Conservation (phyloP, 1,284 basidiomycete species). For the Gymnopus androsaceus region DNA sequence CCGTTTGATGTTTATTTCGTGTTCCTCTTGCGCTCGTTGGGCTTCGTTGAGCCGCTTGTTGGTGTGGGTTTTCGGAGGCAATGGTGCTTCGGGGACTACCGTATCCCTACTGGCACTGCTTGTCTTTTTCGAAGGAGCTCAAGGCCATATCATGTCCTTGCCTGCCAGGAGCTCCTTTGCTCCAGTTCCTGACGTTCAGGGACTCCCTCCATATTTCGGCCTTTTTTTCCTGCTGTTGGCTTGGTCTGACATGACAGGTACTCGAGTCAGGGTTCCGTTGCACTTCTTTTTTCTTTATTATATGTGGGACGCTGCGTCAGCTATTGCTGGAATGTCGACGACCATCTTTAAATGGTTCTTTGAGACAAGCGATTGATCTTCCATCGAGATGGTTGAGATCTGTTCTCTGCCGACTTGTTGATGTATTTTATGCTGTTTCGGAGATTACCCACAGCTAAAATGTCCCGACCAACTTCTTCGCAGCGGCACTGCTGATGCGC, state of each 20-base stretch:
- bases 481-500: slow-evolving; percentile 1
- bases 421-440: neutral
- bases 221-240: too few relatives aligned
- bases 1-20: slow-evolving; percentile 5
- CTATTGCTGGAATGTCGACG: slow-evolving; percentile 5
- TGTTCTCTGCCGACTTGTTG: neutral
- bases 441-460: neutral
- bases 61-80: too few relatives aligned
- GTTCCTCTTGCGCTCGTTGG: too few relatives aligned
- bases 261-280: too few relatives aligned
- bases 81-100: too few relatives aligned
- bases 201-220: too few relatives aligned
- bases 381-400: neutral
- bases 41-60: too few relatives aligned
- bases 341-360: slow-evolving; percentile 1
- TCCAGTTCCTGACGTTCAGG: too few relatives aligned
- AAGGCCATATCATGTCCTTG: too few relatives aligned
- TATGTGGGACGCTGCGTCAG: neutral
- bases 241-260: neutral
- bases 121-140: too few relatives aligned
- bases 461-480: neutral
- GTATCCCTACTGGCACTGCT: too few relatives aligned
- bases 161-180: too few relatives aligned
- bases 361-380: slow-evolving; percentile 5
- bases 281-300: neutral